These are phyloP conservation scores for Polyporus tsugae DNA, from an alignment of 1,284 basidiomycete species.

Conservation along the genomic window DNA sequence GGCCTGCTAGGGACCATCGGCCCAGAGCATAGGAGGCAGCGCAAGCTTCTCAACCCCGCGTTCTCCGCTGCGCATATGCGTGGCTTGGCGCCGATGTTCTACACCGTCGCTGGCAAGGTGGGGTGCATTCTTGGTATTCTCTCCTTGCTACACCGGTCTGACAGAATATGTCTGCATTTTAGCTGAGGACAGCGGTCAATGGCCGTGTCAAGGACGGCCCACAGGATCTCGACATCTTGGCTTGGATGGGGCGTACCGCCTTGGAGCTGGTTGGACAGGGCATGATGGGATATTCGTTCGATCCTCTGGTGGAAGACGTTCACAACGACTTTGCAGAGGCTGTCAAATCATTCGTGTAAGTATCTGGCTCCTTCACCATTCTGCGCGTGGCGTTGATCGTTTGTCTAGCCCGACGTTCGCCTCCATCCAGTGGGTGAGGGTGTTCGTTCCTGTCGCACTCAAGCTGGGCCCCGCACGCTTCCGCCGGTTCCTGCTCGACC, in stretches of 20 bases:
- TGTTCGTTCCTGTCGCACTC: slow-evolving; percentile 19
- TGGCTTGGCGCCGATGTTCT: slow-evolving; percentile 6
- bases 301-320: slow-evolving; percentile 37
- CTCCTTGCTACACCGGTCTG: background rate
- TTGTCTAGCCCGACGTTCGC: background rate
- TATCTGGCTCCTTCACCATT: background rate
- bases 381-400: background rate
- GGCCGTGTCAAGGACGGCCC: slow-evolving; percentile 23
- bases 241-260: slow-evolving; percentile 47
- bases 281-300: slow-evolving; percentile 46
- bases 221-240: slow-evolving; percentile 44
- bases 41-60: slow-evolving; percentile 9
- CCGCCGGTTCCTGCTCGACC: slow-evolving; percentile 26
- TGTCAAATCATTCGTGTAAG: slow-evolving; percentile 42
- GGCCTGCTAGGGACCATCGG: background rate
- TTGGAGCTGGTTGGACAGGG: slow-evolving; percentile 47
- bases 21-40: background rate
- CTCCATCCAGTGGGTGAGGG: background rate
- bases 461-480: slow-evolving; percentile 28
- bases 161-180: background rate
- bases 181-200: slow-evolving; percentile 33
- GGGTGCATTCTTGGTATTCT: background rate
- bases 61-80: slow-evolving; percentile 12
- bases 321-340: slow-evolving; percentile 37
- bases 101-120: slow-evolving; percentile 13